A percentile compares a stretch with the other conserved stretches of the same genome.
Conservation (phyloP, 192 early-diverging fungal species). For the Phlyctochytrium planicorne region DNA sequence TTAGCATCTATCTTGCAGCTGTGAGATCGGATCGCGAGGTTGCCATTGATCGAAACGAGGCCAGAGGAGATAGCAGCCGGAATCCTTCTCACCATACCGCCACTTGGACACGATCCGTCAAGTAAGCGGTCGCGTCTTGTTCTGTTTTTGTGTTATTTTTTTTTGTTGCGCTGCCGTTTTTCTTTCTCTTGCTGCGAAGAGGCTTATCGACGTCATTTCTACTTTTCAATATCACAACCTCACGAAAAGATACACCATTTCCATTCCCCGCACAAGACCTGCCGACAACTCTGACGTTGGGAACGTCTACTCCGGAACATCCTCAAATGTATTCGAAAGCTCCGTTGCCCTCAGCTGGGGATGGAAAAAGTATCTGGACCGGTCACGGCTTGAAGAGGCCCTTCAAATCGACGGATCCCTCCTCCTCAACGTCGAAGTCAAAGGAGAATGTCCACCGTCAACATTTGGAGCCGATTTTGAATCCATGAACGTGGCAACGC, state of each 20-base stretch:
- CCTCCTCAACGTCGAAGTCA: conserved; percentile 3
- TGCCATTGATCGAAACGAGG: conserved; percentile 4
- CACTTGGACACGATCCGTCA: conserved; percentile 2
- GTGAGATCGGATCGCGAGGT: conserved; percentile 1
- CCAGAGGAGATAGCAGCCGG: background rate
- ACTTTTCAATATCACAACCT: no score
- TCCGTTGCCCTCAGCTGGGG: conserved; percentile 8
- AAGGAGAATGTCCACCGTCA: conserved; percentile 1
- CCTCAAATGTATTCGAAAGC: conserved; percentile 8
- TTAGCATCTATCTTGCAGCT: conserved; percentile 6
- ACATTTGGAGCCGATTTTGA: background rate
- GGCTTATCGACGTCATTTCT: no score
- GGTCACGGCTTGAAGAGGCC: background rate
- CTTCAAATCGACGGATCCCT: background rate
- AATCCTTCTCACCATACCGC: background rate
- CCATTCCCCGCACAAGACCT: conserved; percentile 6
- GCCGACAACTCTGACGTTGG: conserved; percentile 1
- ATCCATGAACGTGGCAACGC: background rate
- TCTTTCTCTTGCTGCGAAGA: no score
- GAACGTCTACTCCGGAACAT: conserved; percentile 7
- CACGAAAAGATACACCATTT: conserved; percentile 8
- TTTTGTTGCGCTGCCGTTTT: no score
- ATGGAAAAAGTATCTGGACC: conserved; percentile 8
- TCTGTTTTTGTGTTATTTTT: no score
- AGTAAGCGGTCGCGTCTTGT: background rate